Percentiles rank a stretch among this genome's conserved stretches.
These are phyloP conservation scores for Pichia sp. DNA, from an alignment of 1,139 yeast species.

Conservation along the genomic window DNA sequence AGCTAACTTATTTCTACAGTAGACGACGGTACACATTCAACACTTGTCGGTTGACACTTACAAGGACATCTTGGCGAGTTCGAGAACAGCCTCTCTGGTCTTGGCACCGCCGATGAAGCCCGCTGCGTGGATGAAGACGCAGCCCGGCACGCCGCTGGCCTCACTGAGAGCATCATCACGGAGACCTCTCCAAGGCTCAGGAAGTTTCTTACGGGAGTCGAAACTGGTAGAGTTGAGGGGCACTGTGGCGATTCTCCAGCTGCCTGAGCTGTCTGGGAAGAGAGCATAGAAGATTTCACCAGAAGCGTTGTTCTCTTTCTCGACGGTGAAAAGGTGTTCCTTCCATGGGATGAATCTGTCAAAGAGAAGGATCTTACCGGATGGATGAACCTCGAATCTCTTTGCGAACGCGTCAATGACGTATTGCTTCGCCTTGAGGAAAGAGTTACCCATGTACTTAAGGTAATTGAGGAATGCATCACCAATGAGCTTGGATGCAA, in stretches of 20 bases:
- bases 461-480: constrained; percentile 62
- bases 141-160: constrained; percentile 70
- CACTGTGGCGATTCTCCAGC: constrained; percentile 92
- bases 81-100: constrained; percentile 68
- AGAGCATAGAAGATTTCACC: constrained; percentile 70
- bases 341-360: constrained; percentile 88
- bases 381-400: constrained; percentile 46
- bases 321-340: constrained; percentile 77
- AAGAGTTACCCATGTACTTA: constrained; percentile 69
- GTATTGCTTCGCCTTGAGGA: constrained; percentile 83
- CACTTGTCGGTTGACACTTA: no score
- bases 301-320: constrained; percentile 46
- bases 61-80: constrained; percentile 18
- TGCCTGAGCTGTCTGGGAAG: constrained; percentile 62
- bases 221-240: constrained; percentile 69
- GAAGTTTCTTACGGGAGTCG: constrained; percentile 79
- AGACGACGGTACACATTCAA: no score
- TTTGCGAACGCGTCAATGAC: constrained; percentile 62
- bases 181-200: constrained; percentile 89
- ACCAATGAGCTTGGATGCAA: constrained; percentile 83
- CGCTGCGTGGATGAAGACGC: constrained; percentile 91
- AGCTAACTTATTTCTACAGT: no score
- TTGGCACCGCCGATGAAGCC: constrained; percentile 97
- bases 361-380: constrained; percentile 70
- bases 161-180: constrained; percentile 77